These are phyloP conservation scores for Parathielavia appendiculata DNA, from an alignment of 495 filamentous ascomycete species.

Conservation along the genomic window DNA sequence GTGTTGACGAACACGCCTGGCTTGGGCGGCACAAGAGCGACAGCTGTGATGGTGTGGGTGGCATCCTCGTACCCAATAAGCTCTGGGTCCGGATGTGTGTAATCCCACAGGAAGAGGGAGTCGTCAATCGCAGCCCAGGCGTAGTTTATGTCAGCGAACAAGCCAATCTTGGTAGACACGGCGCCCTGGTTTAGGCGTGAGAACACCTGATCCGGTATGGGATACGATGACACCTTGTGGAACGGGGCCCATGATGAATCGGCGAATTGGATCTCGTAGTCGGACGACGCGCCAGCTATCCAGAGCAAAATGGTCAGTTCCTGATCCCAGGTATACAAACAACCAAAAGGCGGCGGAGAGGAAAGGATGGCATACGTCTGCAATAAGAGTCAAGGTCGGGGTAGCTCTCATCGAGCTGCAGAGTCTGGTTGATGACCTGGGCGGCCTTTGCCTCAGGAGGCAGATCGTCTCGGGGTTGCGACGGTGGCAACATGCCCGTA, in stretches of 20 bases:
- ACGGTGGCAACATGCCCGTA: slow-evolving; percentile 9
- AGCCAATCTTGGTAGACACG: slow-evolving; percentile 79
- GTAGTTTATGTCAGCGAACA: slow-evolving; percentile 89
- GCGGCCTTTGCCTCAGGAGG: slow-evolving; percentile 74
- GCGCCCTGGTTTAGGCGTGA: slow-evolving; percentile 81
- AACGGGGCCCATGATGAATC: slow-evolving; percentile 81
- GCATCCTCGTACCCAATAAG: slow-evolving; percentile 91
- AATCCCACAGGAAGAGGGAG: slow-evolving; percentile 95
- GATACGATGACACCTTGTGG: slow-evolving; percentile 71
- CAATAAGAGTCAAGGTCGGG: slow-evolving; percentile 88
- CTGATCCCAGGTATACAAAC: background rate
- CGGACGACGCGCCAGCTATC: slow-evolving; percentile 71
- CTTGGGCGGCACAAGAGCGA: slow-evolving; percentile 74
- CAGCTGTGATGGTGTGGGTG: slow-evolving; percentile 74
- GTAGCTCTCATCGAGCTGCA: slow-evolving; percentile 70
- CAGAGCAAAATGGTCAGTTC: slow-evolving; percentile 13
- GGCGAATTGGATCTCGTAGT: slow-evolving; percentile 69
- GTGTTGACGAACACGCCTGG: slow-evolving; percentile 76
- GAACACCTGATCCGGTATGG: slow-evolving; percentile 83
- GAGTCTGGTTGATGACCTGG: slow-evolving; percentile 71
- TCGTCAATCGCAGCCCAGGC: slow-evolving; percentile 96
- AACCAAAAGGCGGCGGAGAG: background rate
- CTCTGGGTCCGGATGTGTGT: slow-evolving; percentile 78
- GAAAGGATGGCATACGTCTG: slow-evolving; percentile 59
- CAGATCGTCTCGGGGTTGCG: slow-evolving; percentile 21